Percentiles rank a stretch among this genome's conserved stretches.
These are phyloP conservation scores for Aspergillus brunneoviolaceus DNA, from an alignment of 2,329 filamentous ascomycete species.

Conservation along the genomic window DNA sequence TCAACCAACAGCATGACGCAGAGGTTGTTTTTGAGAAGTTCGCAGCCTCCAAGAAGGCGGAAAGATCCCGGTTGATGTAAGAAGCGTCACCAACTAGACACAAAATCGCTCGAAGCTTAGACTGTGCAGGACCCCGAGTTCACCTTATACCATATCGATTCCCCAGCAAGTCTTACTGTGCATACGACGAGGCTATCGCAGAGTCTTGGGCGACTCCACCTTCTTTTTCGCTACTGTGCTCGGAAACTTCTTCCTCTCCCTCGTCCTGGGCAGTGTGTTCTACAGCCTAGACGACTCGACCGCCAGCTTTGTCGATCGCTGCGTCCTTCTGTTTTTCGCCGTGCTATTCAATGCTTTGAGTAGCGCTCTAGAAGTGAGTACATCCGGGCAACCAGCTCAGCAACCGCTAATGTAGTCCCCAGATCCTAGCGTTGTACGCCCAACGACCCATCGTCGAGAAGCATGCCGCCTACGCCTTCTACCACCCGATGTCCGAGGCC, in stretches of 20 bases:
- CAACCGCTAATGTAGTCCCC: not conserved
- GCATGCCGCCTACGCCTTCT: slow-evolving; percentile 17
- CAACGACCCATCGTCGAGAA: slow-evolving; percentile 18
- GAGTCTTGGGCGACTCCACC: slow-evolving; percentile 70
- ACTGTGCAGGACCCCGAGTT: slow-evolving; percentile 55
- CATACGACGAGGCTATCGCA: slow-evolving; percentile 72
- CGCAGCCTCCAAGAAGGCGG: not conserved
- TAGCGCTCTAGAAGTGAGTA: slow-evolving; percentile 61
- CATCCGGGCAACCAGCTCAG: no score
- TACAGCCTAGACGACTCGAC: slow-evolving; percentile 63
- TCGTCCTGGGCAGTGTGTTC: slow-evolving; percentile 74
- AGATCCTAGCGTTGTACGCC: slow-evolving; percentile 17
- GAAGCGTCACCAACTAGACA: not conserved
- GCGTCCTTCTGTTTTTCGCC: slow-evolving; percentile 79
- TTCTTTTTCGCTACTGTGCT: slow-evolving; percentile 62
- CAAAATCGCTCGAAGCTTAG: slow-evolving; percentile 21
- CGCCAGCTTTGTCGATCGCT: slow-evolving; percentile 64
- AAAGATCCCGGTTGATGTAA: slow-evolving; percentile 6
- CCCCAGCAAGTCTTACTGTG: slow-evolving; percentile 72
- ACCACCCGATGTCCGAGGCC: slow-evolving; percentile 13
- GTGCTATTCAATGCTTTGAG: slow-evolving; percentile 79
- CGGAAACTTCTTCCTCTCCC: slow-evolving; percentile 67
- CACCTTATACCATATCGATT: slow-evolving; percentile 78
- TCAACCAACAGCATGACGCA: not conserved
- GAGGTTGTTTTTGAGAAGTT: slow-evolving; percentile 32